Evolutionary conservation across 148 eudicot genomes (phyloP).

Genomic region (Nyssa sinensis): DNA sequence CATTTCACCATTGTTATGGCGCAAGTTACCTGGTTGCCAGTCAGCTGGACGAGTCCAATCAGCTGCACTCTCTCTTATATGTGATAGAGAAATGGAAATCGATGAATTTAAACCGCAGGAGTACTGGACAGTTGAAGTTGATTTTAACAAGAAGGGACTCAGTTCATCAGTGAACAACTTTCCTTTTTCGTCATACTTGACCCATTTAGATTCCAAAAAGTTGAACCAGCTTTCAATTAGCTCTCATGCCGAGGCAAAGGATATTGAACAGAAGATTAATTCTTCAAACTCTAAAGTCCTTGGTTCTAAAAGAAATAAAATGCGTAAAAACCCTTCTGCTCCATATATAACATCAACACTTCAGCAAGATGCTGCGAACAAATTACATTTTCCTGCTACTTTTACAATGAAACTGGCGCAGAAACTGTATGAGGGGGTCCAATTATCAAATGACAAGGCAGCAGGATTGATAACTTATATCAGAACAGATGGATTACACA

Average conservation of each 20-base stretch:
- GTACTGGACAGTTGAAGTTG: conserved; percentile 80
- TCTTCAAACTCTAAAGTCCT: conserved; percentile 55
- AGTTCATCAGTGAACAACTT: conserved; percentile 14
- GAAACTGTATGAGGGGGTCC: conserved; percentile 87
- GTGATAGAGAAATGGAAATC: conserved; percentile 85
- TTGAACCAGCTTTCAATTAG: conserved; percentile 65
- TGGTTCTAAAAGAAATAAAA: conserved; percentile 51
- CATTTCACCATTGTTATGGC: conserved; percentile 91
- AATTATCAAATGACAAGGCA: conserved; percentile 56
- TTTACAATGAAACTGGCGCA: conserved; percentile 93
- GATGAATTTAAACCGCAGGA: conserved; percentile 76
- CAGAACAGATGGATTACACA: conserved; percentile 93
- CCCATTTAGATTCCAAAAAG: conserved; percentile 62
- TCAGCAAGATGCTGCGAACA: conserved; percentile 98
- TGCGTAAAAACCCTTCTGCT: conserved; percentile 63
- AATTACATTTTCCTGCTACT: conserved; percentile 62
- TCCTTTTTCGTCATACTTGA: conserved; percentile 59
- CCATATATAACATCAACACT: conserved; percentile 94
- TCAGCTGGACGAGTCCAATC: conserved; percentile 99
- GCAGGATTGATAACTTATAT: conserved; percentile 88
- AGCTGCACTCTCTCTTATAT: conserved; percentile 83
- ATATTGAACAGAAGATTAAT: conserved; percentile 46
- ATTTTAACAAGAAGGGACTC: conserved; percentile 37
- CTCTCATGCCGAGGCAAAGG: conserved; percentile 55
- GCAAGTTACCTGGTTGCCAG: conserved; percentile 92